Conservation (phyloP, 345 rosid genomes). For the Gossypium raimondii region DNA sequence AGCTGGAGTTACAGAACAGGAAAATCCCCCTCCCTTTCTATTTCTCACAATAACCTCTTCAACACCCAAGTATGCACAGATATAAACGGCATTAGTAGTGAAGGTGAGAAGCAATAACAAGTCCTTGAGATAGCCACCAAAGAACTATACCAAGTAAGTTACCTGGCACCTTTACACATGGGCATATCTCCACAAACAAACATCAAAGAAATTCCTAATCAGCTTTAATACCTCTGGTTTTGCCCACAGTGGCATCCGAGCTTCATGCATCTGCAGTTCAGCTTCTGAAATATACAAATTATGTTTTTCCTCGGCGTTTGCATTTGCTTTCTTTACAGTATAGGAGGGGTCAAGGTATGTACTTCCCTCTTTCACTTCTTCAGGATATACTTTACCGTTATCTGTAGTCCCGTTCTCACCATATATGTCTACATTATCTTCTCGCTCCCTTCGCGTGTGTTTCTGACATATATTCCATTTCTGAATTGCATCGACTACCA, state of each 20-base stretch:
- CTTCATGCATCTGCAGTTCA: constrained; percentile 64
- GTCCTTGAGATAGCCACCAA: background rate
- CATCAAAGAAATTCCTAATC: background rate
- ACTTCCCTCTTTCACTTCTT: constrained; percentile 42
- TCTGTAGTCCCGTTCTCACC: constrained; percentile 68
- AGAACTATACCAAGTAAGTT: background rate
- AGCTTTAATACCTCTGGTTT: constrained; percentile 54
- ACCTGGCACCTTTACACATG: background rate
- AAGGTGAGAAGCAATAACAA: background rate
- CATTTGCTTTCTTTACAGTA: constrained; percentile 27
- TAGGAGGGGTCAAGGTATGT: constrained; percentile 27
- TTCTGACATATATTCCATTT: constrained; percentile 86
- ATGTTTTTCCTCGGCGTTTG: constrained; percentile 47
- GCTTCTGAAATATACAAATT: constrained; percentile 77
- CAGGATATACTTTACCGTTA: constrained; percentile 69
- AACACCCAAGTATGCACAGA: background rate
- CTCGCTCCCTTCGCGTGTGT: constrained; percentile 62
- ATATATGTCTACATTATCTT: constrained; percentile 74
- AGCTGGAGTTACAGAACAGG: background rate
- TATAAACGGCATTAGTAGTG: background rate
- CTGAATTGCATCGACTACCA: constrained; percentile 65
- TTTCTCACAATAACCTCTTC: background rate
- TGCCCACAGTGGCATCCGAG: constrained; percentile 50
- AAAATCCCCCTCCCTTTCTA: background rate
- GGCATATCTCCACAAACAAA: background rate